Conservation (phyloP, 179 eudicot species). For the Dionaea muscipula region DNA sequence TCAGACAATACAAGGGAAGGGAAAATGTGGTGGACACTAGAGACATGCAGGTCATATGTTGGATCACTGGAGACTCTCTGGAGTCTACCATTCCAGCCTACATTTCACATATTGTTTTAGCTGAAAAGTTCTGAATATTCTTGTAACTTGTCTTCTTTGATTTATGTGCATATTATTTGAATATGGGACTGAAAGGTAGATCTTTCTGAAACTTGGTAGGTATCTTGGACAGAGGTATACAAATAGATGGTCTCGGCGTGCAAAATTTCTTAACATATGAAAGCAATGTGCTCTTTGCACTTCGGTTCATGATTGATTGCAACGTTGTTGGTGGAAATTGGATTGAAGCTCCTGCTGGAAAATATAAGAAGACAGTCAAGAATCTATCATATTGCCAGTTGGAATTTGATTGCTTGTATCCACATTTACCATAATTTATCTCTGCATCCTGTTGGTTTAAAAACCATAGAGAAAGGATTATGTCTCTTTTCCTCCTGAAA, state of each 20-base stretch:
- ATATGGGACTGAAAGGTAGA: neutral
- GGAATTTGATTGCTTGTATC: constrained; percentile 97
- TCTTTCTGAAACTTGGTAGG: constrained; percentile 29
- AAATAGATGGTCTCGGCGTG: constrained; percentile 82
- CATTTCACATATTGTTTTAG: neutral
- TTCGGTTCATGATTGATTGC: constrained; percentile 97
- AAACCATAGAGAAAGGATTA: neutral
- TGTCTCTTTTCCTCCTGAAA: neutral
- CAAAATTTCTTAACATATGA: constrained; percentile 87
- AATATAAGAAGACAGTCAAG: constrained; percentile 47
- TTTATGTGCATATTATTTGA: neutral
- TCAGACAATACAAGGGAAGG: neutral
- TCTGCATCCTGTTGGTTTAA: neutral
- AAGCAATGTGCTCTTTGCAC: constrained; percentile 87
- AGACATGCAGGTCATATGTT: neutral
- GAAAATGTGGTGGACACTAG: neutral
- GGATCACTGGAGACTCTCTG: neutral
- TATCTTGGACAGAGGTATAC: constrained; percentile 87
- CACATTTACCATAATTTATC: constrained; percentile 14
- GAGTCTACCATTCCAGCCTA: neutral
- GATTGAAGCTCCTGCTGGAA: constrained; percentile 78
- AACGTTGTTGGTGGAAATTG: constrained; percentile 92
- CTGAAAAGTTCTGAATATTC: neutral
- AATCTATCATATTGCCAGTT: constrained; percentile 72
- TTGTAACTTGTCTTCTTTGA: neutral